These are phyloP conservation scores for Trichoderma oligosporum DNA, from an alignment of 2,329 filamentous ascomycete genomes.

Conservation along the genomic window DNA sequence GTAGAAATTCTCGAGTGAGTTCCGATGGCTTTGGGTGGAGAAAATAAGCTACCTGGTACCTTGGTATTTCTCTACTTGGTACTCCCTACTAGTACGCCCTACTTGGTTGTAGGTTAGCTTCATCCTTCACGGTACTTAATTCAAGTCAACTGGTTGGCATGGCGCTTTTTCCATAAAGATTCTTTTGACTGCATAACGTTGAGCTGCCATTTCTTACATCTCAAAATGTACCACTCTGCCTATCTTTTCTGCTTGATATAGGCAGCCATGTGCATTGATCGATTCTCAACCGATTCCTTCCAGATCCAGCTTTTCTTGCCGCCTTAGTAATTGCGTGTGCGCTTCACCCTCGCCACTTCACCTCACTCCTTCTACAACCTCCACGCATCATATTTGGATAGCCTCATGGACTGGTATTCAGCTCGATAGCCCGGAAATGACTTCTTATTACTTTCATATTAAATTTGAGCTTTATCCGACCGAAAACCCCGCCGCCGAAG, in stretches of 20 bases:
- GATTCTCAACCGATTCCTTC: neutral
- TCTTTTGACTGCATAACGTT: neutral
- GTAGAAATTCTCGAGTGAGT: too few relatives aligned
- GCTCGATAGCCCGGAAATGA: constrained; percentile 40
- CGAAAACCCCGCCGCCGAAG: constrained; percentile 33
- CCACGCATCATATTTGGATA: neutral
- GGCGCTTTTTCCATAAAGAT: neutral
- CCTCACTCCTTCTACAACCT: neutral
- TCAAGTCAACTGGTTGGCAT: too few relatives aligned
- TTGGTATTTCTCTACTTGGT: too few relatives aligned
- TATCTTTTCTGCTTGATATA: neutral
- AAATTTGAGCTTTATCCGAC: constrained; percentile 61
- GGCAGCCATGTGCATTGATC: neutral
- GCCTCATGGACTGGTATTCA: neutral
- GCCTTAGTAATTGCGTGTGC: constrained; percentile 1
- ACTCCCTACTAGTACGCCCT: too few relatives aligned
- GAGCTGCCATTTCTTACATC: neutral
- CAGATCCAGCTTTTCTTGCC: neutral
- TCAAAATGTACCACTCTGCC: neutral
- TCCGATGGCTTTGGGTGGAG: too few relatives aligned
- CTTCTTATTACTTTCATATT: constrained; percentile 62
- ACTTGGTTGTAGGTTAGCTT: too few relatives aligned
- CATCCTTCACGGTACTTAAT: too few relatives aligned
- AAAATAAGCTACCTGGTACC: too few relatives aligned
- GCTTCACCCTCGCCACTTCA: neutral